These are phyloP conservation scores for Didymella keratinophila DNA, from an alignment of 2,329 filamentous ascomycete genomes.

Conservation along the genomic window DNA sequence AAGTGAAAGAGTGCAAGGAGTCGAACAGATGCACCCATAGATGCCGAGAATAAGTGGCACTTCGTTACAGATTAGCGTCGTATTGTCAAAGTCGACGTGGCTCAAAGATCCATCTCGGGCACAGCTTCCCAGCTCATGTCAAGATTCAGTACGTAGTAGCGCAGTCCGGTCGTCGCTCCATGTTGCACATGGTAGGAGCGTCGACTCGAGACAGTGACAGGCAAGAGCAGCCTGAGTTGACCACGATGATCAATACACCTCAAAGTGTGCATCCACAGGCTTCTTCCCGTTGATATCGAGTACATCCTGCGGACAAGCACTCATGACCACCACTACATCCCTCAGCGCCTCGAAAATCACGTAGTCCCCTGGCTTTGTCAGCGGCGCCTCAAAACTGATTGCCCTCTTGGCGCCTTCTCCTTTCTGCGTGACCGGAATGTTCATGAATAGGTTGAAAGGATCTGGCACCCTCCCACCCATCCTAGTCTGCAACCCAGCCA, in stretches of 20 bases:
- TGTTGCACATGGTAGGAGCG: no score
- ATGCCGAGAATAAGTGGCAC: background rate
- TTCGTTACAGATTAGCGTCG: no score
- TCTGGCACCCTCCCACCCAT: conserved; percentile 42
- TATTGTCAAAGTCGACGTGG: no score
- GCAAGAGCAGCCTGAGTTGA: no score
- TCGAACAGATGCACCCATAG: background rate
- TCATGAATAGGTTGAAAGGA: conserved; percentile 55
- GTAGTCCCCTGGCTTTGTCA: conserved; percentile 53
- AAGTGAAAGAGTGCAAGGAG: background rate
- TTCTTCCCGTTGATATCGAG: conserved; percentile 54
- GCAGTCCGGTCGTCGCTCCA: no score
- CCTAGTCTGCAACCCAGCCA: conserved; percentile 33
- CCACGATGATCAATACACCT: conserved; percentile 23
- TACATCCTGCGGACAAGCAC: conserved; percentile 57
- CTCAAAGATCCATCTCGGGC: no score
- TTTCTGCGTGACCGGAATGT: conserved; percentile 51
- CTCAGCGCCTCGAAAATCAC: conserved; percentile 55
- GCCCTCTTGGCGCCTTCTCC: conserved; percentile 45
- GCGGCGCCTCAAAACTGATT: conserved; percentile 52
- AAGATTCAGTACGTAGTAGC: no score
- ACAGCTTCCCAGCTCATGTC: no score
- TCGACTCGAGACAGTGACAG: no score
- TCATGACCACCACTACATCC: conserved; percentile 58
- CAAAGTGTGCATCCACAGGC: conserved; percentile 56